Conservation (phyloP, 2,329 filamentous ascomycete genomes). For the Esteya vermicola region DNA sequence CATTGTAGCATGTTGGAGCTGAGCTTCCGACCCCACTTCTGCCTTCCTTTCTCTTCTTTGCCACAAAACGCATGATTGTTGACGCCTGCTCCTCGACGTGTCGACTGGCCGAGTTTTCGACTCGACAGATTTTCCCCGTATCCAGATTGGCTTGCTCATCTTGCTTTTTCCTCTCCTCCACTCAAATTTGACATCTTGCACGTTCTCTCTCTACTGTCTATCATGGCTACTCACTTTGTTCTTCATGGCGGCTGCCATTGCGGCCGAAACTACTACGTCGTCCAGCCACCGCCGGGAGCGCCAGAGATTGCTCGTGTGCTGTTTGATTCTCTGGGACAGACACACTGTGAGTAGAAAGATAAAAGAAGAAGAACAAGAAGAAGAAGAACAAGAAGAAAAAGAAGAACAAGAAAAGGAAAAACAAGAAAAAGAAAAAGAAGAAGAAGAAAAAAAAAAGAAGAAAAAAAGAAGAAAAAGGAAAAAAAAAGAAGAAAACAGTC, state of each 20-base stretch:
- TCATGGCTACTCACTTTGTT: conserved; percentile 10
- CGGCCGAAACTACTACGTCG: conserved; percentile 69
- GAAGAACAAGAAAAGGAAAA: no score
- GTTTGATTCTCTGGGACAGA: conserved; percentile 56
- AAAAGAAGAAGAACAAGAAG: no score
- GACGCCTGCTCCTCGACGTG: not conserved
- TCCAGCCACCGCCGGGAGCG: conserved; percentile 49
- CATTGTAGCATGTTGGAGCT: no score
- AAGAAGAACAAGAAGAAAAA: no score
- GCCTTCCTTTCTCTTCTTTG: not conserved
- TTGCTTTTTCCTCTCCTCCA: not conserved
- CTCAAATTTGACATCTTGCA: no score
- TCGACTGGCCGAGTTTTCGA: not conserved
- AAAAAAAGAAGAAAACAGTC: no score
- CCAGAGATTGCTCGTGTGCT: conserved; percentile 50
- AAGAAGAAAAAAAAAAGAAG: no score
- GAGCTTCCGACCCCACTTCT: no score
- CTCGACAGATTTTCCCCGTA: no score
- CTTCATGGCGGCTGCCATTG: conserved; percentile 72
- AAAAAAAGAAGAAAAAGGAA: no score
- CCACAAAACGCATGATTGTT: conserved; percentile 1
- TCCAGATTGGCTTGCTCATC: no score
- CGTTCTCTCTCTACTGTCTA: not conserved
- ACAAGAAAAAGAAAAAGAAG: no score
- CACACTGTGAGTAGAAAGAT: conserved; percentile 61